phyloP scores from a whole-genome alignment of 1,284 basidiomycete genomes.

The Trametes polyzona region DNA sequence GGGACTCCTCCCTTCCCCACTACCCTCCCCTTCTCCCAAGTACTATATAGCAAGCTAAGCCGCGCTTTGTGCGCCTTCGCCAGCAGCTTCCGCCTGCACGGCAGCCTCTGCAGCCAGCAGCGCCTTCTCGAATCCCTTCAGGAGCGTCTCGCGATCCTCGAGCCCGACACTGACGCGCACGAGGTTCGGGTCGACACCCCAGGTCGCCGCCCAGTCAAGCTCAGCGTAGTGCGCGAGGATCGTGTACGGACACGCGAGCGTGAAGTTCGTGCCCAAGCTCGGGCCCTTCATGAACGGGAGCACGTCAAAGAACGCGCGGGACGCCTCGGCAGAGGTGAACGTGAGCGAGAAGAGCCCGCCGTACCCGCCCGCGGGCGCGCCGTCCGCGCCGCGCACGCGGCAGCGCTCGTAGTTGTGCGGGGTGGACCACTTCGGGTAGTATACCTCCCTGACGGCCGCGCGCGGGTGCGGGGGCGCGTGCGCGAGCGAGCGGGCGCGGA shows the following conservation, averaged over 20 bases:
- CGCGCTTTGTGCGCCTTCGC: neutral
- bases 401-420: conserved; percentile 75
- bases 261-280: conserved; percentile 95
- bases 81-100: conserved; percentile 3
- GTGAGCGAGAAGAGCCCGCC: conserved; percentile 94
- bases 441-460: conserved; percentile 74
- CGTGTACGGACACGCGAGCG: conserved; percentile 91
- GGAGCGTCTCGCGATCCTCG: conserved; percentile 73
- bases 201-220: conserved; percentile 88
- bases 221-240: conserved; percentile 93
- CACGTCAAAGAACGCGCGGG: conserved; percentile 86
- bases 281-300: conserved; percentile 91
- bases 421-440: conserved; percentile 88
- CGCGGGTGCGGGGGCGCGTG: conserved; percentile 29
- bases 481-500: conserved; percentile 63
- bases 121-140: conserved; percentile 68
- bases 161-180: conserved; percentile 92
- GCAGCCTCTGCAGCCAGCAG: conserved; percentile 67
- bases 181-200: conserved; percentile 85
- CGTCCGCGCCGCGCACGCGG: conserved; percentile 38
- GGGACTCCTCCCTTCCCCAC: neutral
- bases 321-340: conserved; percentile 73
- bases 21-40: neutral
- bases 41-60: neutral
- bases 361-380: conserved; percentile 64